Base-by-base conservation (phyloP, 805 yeast genomes). In the Nakazawaea holstii region DNA sequence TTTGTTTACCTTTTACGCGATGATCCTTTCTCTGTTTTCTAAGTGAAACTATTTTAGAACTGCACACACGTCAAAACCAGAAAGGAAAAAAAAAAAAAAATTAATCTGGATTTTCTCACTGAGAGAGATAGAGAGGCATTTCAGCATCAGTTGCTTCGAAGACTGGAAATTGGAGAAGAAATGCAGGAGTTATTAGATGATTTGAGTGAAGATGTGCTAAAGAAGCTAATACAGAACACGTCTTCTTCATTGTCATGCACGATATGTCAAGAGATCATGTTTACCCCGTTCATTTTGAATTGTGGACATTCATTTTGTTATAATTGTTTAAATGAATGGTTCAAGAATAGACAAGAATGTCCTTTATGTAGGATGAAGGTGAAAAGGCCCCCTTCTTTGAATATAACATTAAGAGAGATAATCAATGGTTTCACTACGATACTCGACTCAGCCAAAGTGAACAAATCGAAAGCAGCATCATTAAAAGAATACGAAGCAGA, bases 281-380 rank as follows among this genome's bases (percentile, higher is more conserved):
- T 71, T 52, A 74, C 75, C 2, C 92, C 94, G 1, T 77, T 80
- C 55, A 67, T 78, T 55, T 68, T 80, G 0, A 61, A 69, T 10
- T 86, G 94, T 65, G 92, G 92, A 2, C 94, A 86, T 59, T 76
- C 84, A 29, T 84, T 79, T 55, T 86, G 92, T 61, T 85, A 85
- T 58, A 75, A 67, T 43, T 78, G 92, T 59, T 59, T 84, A n/a
- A 65, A 68, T 15, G 70, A 73, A 24, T 85, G 94, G 92, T 74
- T 84, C 40, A 66, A 66, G 13, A 72, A 66, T 37, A 77, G 74
- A 48, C 65, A 73, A 45, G 70, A 77, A n/a, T 85, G 94, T 61
- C 92, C 94, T 0, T 68, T 82, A 7, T 85, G 92, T 55, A 70
- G 92, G 27, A 59, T 61, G 8, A 68, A 68, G 2, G 65, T 84